Evolutionary conservation across 805 yeast genomes (phyloP), one percentile per base, ranked within the genome.

Genomic region (Jamesozyma rosinii): DNA sequence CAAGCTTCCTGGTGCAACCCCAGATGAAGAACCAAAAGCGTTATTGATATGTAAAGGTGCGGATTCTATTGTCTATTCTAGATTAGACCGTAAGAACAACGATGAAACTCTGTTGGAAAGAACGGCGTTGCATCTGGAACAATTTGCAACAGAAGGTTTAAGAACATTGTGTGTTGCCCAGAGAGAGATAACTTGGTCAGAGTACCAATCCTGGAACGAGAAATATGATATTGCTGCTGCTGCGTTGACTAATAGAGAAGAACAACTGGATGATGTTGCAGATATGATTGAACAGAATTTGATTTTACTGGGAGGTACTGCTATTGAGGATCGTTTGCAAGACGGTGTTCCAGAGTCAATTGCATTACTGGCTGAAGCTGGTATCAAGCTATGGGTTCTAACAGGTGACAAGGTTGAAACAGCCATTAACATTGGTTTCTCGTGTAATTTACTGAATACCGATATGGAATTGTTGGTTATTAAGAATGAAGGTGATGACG

Each of bases 331-430:
- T 67, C 70, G 88, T 57, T 66, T 84, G 47, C 95, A 84, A 63
- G 88, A 81, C 53, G 94, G 94, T 65, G 95, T 84, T 40, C 92
- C 92, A 1, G 90, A 83, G 50, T 75, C 92, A 8, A 84, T 84
- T 56, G 75, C 79, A 8, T 59, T 79, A 10, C 66, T 84, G 44
- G 83, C 75, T 13, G 70, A 76, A 51, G 92, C 94, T 6, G 95
- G 95, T 59, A 81, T 84, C 43, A 84, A 84, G 60, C 66, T 84
- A 43, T 84, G 95, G 95, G 92, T 84, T 37, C 68, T 84, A 41
- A 84, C 95, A 1, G 95, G 95, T 65, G 95, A 84, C 63, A 83
- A 83, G 61, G 86, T 84, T 18, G 95, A 84, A 62, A 84, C 95
- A 26, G 95, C 94, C 13, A 84, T 84, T 50, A 84, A 84, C 55